phyloP scores from a whole-genome alignment of 805 yeast species.

The Ogataea allantospora region DNA sequence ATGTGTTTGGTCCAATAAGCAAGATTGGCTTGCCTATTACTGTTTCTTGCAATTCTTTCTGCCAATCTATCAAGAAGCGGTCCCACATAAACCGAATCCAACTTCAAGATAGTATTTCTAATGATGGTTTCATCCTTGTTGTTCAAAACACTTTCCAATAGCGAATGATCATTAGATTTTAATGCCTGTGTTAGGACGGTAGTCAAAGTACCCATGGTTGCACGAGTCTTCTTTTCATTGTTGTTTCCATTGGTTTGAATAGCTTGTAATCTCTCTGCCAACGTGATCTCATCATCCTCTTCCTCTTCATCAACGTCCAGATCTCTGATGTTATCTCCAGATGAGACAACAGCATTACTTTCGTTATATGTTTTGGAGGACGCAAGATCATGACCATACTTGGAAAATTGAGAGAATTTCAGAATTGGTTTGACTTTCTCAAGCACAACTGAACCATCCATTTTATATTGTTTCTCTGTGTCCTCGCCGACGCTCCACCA shows the following conservation, averaged over 20 bases:
- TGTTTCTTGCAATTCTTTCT: slow-evolving; percentile 51
- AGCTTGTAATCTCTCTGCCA: slow-evolving; percentile 54
- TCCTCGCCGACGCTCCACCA: slow-evolving; percentile 39
- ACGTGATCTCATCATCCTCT: slow-evolving; percentile 39
- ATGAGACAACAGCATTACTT: slow-evolving; percentile 55
- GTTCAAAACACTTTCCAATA: slow-evolving; percentile 78
- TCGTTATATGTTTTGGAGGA: slow-evolving; percentile 58
- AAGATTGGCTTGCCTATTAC: slow-evolving; percentile 47
- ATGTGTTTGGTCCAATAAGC: slow-evolving; percentile 58
- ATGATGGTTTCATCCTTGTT: slow-evolving; percentile 51
- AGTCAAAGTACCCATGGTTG: slow-evolving; percentile 74
- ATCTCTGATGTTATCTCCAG: slow-evolving; percentile 63
- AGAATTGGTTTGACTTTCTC: slow-evolving; percentile 41
- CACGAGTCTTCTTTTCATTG: slow-evolving; percentile 42
- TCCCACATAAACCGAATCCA: slow-evolving; percentile 50
- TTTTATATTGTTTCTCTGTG: slow-evolving; percentile 23
- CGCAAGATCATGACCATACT: slow-evolving; percentile 51
- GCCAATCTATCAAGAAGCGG: slow-evolving; percentile 50
- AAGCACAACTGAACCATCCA: slow-evolving; percentile 30
- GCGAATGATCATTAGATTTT: slow-evolving; percentile 78
- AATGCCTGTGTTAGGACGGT: slow-evolving; percentile 87
- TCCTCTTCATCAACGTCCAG: slow-evolving; percentile 48
- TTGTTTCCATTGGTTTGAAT: slow-evolving; percentile 20
- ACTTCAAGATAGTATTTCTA: slow-evolving; percentile 47
- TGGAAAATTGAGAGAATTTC: slow-evolving; percentile 40